Conservation (phyloP, 1,284 basidiomycete species). For the Cryptococcus sp. region DNA sequence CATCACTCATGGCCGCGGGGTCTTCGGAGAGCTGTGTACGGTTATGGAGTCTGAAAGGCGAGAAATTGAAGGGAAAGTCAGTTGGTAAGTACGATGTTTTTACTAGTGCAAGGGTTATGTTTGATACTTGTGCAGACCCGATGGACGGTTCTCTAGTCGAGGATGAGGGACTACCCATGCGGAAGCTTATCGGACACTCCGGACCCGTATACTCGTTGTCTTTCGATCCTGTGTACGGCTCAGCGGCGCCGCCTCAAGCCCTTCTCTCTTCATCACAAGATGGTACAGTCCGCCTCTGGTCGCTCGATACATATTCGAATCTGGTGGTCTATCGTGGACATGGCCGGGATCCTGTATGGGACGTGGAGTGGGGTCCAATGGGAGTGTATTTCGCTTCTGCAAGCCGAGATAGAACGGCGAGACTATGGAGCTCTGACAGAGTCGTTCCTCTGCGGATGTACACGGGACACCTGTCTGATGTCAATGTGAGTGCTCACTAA, state of each 20-base stretch:
- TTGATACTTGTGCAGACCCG: constrained; percentile 27
- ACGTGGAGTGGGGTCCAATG: constrained; percentile 96
- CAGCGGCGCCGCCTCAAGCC: constrained; percentile 79
- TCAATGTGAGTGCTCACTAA: constrained; percentile 71
- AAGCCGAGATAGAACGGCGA: constrained; percentile 89
- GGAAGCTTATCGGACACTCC: constrained; percentile 94
- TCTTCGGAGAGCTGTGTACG: constrained; percentile 95
- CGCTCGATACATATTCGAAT: constrained; percentile 90
- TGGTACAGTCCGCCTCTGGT: constrained; percentile 89
- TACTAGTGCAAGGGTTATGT: background rate
- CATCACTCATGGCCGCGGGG: constrained; percentile 91
- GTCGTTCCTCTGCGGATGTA: constrained; percentile 86
- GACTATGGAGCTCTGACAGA: constrained; percentile 94
- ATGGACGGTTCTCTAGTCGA: constrained; percentile 55
- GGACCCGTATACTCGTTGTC: constrained; percentile 93
- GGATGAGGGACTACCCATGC: constrained; percentile 75
- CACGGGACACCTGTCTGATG: constrained; percentile 94
- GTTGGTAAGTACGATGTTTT: constrained; percentile 61
- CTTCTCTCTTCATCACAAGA: constrained; percentile 94
- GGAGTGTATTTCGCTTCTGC: constrained; percentile 98
- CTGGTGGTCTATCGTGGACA: constrained; percentile 94
- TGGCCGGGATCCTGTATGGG: constrained; percentile 92
- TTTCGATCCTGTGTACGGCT: constrained; percentile 89
- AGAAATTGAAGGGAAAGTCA: constrained; percentile 70
- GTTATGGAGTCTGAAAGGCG: constrained; percentile 92